Evolutionary conservation across 1,284 basidiomycete genomes (phyloP), one percentile per base, ranked within the genome.

Genomic region (Filobasidium uniguttulatum): DNA sequence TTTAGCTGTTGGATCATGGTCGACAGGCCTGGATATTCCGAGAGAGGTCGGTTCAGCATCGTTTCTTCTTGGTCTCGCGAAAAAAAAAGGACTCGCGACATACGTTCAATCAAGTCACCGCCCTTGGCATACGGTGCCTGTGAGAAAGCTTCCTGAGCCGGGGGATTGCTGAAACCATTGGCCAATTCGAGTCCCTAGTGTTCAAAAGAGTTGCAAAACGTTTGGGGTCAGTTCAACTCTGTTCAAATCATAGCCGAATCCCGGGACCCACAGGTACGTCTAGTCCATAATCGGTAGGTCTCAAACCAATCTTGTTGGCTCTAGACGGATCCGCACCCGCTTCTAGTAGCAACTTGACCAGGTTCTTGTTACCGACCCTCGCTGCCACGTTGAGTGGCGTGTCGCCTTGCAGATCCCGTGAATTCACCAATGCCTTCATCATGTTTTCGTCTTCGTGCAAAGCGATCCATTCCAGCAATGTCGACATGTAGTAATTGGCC

Each of bases 361-460:
- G 71, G 56, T 83, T 81, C 54, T 83, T 77, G 67, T 91, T 96
- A 2, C 94, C 94, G 0, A 97, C 82, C 46, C 94, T 73, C 0
- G 94, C 91, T 12, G 91, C 88, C 57, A 96, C 87, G 68, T 93
- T 94, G 57, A 99, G 68, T 4, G 90, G 87, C 0, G 94, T 97
- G 64, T 99, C 94, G 1, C 94, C 94, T 65, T 97, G 83, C 56
- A 88, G 81, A 65, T 99, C 94, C 68, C 91, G 88, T 34, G 94
- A 73, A 68, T 98, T 88, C 14, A 98, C 79, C 34, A 97, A 38
- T 56, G 55, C 49, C 59, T 51, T 46, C 59, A 55, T 57, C 50
- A 22, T 29, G 6, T 31, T 34, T n/a, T 46, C 38, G 15, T 35
- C 36, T 44, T 62, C 61, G 37, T 59, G 54, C 28, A 48, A 60